Base-by-base conservation (phyloP, 1,139 yeast genomes). In the Magnusiomyces sp. region DNA sequence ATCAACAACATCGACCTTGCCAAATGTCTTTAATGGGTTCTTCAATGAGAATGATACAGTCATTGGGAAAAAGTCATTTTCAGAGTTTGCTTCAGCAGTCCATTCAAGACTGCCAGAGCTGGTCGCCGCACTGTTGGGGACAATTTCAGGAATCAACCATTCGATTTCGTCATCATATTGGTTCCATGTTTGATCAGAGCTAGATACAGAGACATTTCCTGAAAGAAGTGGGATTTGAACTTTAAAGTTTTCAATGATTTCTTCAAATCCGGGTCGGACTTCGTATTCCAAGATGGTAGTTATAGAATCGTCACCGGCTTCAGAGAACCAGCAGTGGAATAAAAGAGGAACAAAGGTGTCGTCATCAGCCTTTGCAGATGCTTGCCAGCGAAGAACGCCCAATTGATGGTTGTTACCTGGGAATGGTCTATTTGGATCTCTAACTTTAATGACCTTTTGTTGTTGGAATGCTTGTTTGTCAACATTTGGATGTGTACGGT, bases 401-500 rank as follows among this genome's bases (percentile, higher is more conserved):
- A 89, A 73, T 51, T 88, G 83, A 64, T 86, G 92, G 67, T 89
- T 95, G 67, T 90, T 88, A 7, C 89, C 74, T 43, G 97, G 97
- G 77, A 92, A 90, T 31, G 89, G 78, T 62, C 88, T 86, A 41
- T 77, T 65, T 50, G 80, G 72, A 63, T 89, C 95, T 64, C 85
- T 87, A 61, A 90, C 77, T 1, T 84, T 83, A 62, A 92, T 80
- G 41, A 77, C 69, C 55, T 77, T 74, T 32, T 73, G 67, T 23
- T 74, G 66, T 45, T 76, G 73, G 67, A 90, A 92, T 61, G 79
- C 69, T 46, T 72, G 72, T 63, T 87, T 83, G 71, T 92, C 97
- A 57, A 92, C 95, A 65, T 90, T 89, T 55, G 98, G 98, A 71
- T 92, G 97, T 31, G 97, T 88, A 68, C 90, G 90, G 73, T 80